Evolutionary conservation across 495 filamentous ascomycete species (phyloP).

Genomic region (Bacidia rubella): DNA sequence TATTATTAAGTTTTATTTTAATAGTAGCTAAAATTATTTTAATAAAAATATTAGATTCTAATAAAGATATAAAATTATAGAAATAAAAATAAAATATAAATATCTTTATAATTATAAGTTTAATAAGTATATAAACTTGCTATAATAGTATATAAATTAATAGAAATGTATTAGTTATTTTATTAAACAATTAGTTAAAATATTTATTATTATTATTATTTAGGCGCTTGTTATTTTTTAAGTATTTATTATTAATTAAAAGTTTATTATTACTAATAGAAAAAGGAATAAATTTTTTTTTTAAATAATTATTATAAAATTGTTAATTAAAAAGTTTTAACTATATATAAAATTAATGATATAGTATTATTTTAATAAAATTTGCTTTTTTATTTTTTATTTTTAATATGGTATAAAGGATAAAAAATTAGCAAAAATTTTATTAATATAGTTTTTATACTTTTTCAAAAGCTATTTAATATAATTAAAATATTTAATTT

Average conservation of each 20-base stretch:
- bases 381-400: not conserved
- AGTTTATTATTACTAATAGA: not conserved
- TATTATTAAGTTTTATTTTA: too few relatives aligned
- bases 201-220: not conserved
- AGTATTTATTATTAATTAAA: not conserved
- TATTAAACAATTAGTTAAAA: not conserved
- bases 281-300: not conserved
- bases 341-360: not conserved
- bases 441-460: not conserved
- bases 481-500: not conserved
- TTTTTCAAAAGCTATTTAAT: not conserved
- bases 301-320: not conserved
- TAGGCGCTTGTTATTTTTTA: not conserved
- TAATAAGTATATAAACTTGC: too few relatives aligned
- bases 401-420: not conserved
- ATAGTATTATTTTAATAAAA: not conserved
- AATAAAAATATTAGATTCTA: too few relatives aligned
- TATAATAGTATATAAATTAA: not conserved
- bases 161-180: not conserved
- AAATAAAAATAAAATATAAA: conserved; percentile 1
- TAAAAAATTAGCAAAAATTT: not conserved
- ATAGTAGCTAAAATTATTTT: too few relatives aligned
- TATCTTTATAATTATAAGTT: too few relatives aligned
- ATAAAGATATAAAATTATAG: too few relatives aligned
- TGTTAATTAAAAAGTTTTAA: not conserved